Percentiles rank a stretch among this genome's conserved stretches.
Evolutionary conservation across 2,329 filamentous ascomycete species (phyloP).

Genomic region (Aspergillus sp.): DNA sequence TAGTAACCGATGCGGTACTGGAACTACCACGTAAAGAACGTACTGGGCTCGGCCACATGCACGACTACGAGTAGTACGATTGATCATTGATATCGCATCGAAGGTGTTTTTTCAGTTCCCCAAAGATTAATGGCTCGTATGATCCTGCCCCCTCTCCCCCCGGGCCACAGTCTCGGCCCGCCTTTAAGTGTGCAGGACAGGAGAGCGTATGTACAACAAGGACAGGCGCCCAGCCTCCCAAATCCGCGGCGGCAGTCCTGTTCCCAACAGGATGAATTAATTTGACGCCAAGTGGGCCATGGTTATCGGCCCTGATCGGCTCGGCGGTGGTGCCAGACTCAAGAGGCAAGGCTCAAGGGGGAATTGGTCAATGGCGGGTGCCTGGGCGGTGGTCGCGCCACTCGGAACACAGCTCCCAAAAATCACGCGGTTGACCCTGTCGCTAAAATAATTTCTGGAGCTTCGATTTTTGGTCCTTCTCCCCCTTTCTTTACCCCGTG

Average conservation of each 20-base stretch:
- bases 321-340: conserved; percentile 37
- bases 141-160: too few relatives aligned
- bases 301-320: conserved; percentile 34
- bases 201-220: too few relatives aligned
- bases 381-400: conserved; percentile 35
- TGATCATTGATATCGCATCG: too few relatives aligned
- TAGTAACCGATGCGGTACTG: too few relatives aligned
- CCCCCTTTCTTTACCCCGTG: not conserved
- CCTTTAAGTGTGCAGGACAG: too few relatives aligned
- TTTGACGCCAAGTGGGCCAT: conserved; percentile 12
- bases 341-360: conserved; percentile 25
- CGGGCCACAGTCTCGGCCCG: too few relatives aligned
- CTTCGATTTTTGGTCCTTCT: not conserved
- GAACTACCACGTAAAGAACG: too few relatives aligned
- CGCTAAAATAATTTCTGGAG: conserved; percentile 26
- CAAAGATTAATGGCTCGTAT: too few relatives aligned
- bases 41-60: too few relatives aligned
- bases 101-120: too few relatives aligned
- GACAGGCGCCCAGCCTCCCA: not conserved
- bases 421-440: conserved; percentile 7
- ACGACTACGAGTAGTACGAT: too few relatives aligned
- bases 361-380: not conserved
- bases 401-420: conserved; percentile 34
- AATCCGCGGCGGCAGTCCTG: not conserved
- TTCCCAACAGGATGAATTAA: conserved; percentile 1